These are phyloP conservation scores for Coprinopsis marcescibilis DNA, from an alignment of 768 basidiomycete species.

Conservation along the genomic window DNA sequence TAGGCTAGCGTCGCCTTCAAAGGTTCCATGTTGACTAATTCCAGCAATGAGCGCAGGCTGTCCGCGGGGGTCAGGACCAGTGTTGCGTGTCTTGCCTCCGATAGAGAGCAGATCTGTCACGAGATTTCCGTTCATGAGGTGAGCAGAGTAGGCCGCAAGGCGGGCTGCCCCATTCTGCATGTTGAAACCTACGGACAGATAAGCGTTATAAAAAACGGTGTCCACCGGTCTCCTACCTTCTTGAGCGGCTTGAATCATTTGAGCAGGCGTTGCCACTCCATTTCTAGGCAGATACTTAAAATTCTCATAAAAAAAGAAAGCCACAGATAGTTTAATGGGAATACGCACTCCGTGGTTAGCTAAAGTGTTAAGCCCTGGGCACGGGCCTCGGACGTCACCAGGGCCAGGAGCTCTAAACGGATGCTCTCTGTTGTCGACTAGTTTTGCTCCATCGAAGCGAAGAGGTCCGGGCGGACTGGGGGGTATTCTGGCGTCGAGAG, in stretches of 20 bases:
- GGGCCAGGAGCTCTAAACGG: constrained; percentile 7
- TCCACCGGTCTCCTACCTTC: constrained; percentile 10
- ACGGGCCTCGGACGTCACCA: constrained; percentile 14
- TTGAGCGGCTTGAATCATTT: constrained; percentile 14
- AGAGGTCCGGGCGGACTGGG: constrained; percentile 10
- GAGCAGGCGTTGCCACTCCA: constrained; percentile 13
- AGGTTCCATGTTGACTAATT: constrained; percentile 16
- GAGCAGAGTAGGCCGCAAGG: constrained; percentile 15
- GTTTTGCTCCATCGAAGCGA: constrained; percentile 1
- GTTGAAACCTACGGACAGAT: constrained; percentile 16
- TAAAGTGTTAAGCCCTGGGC: constrained; percentile 16
- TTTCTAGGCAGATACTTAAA: constrained; percentile 14
- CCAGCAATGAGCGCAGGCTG: constrained; percentile 19
- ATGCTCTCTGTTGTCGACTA: constrained; percentile 10
- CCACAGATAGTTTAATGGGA: not conserved
- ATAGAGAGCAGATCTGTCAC: constrained; percentile 16
- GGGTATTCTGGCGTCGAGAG: not conserved
- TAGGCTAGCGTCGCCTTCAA: constrained; percentile 15
- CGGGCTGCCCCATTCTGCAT: constrained; percentile 13
- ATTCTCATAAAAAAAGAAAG: not conserved
- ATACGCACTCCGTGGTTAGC: constrained; percentile 15
- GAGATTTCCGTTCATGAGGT: constrained; percentile 16
- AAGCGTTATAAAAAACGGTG: not conserved
- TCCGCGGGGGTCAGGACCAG: constrained; percentile 14
- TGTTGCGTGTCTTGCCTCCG: constrained; percentile 14